Evolutionary conservation across 2,329 filamentous ascomycete species (phyloP), one percentile per base, ranked within the genome.

Genomic region (Colletotrichum kahawae): DNA sequence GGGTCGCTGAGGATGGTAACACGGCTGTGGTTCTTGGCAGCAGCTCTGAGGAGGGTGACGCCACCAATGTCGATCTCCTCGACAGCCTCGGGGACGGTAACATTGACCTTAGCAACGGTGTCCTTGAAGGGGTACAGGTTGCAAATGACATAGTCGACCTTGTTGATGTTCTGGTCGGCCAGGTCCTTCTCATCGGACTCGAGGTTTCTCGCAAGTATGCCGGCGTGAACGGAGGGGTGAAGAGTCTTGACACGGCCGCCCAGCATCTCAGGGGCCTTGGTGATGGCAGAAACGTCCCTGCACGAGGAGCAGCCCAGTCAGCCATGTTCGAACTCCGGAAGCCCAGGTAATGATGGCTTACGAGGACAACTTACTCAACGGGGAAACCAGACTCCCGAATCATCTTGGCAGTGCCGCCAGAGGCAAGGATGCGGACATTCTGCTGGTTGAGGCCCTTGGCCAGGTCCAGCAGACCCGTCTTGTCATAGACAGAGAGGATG

Each of bases 101-200:
- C 97, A 82, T 98, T 98, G 88, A 97, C 93, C 90, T 98, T 98
- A 81, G 95, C 94, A 80, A 99, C 93, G 36, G 97, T 99, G 84
- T 98, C 96, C 89, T 98, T 98, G 92, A 99, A 99, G 14, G 97
- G 97, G 86, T 99, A 98, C 71, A 99, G 91, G 88, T 99, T 99
- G 93, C 97, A 98, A 83, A 99, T 94, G 80, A 98, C 95, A 81
- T 93, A 98, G 90, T 98, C 95, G 75, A 98, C 95, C 88, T 98
- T 98, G 88, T 94, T 91, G 84, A 98, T 98, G 87, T 95, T 97
- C 87, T 98, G 95, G 85, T 97, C 94, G 67, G 95, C 95, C 65
- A 99, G 93, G 83, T 99, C 97, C 87, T 98, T 97, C 87, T 98
- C 95, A 86, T 99, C 97, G 16, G 96, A 96, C 79, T 94, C 95